Evolutionary conservation across 2,329 filamentous ascomycete genomes (phyloP), one percentile per base, ranked within the genome.

Genomic region (Trichoderma aggressivum): DNA sequence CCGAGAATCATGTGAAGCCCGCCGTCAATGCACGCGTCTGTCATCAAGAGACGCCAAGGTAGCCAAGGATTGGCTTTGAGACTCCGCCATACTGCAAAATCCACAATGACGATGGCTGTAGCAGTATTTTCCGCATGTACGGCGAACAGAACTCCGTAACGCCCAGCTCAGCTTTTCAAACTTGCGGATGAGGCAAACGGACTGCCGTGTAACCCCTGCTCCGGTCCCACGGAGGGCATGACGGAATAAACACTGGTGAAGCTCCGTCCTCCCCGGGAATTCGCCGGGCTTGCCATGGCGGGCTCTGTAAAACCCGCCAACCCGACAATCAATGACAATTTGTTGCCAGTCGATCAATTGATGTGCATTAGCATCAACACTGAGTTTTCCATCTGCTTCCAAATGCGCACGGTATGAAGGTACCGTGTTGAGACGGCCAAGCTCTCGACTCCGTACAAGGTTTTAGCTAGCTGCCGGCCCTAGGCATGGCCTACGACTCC

Each of bases 281-380:
- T 65, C 30, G 21, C 7, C 64, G 32, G 36, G 11, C n/a, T 30
- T 59, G 55, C 26, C 26, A 36, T 12, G 28, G 65, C 66, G 56
- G 56, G 66, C 21, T 60, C 55, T 26, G 47, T 43, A 61, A 60
- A 69, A 43, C 53, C 66, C 66, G 66, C 56, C 56, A 60, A 69
- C 36, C 56, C 56, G 66, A 69, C 30, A 14, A 68, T 61, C 36
- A 43, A n/a, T 47, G n/a, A 16, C 36, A 10, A 11, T 10, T 7
- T 12, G 12, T 11, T n/a, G 16, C 24, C 59, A 39, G 39, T 21
- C n/a, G 3, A 5, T 50, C 21, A 16, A 36, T 24, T 5, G 3
- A 14, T 14, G 32, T 43, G 26, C 56, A 59, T n/a, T 34, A 11
- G 12, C 21, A 56, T 56, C 56, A n/a, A 30, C 7, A 18, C 1